Base-by-base conservation (phyloP, 768 basidiomycete species). In the Mycena olivaceomarginata region DNA sequence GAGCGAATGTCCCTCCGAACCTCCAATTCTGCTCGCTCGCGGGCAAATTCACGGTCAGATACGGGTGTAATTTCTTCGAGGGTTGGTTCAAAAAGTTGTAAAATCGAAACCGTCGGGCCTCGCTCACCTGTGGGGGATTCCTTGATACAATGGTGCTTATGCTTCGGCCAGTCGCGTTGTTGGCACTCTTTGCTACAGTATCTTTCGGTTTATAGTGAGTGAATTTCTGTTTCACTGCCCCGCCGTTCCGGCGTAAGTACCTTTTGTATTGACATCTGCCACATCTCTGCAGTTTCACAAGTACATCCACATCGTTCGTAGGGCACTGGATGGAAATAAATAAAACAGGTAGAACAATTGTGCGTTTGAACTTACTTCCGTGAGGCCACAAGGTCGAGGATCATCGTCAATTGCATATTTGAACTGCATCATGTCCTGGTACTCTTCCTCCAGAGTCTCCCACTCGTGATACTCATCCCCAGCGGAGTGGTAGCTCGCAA, bases 171-270 rank as follows among this genome's bases (percentile, higher is more conserved):
- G 43, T 76, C 75, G 18, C 40, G 53, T 13, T 72, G 69, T 37
- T 76, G 75, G 25, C 75, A 76, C 22, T 67, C 75, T 48, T 45
- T 68, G 37, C 75, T 76, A 57, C 75, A 76, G n/a, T 76, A 76
- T 51, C 75, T 76, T 18, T 16, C 37, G 7, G 8, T 20, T 22
- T 69, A 22, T 6, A 31, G 22, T 75, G 13, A 75, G 53, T 56
- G 12, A 31, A 2, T 25, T 25, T 25, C 25, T 39, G 10, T 20
- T 7, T 18, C 40, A 45, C n/a, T 10, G 22, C 3, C 25, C 9
- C 16, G 11, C 10, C 9, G 12, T 31, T 31, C 31, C 31, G 31
- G 4, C 31, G 31, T 31, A 39, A 18, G 7, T 1, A 76, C 75
- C 25, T 67, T 45, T 63, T 25, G 57, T 71, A 71, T 63, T 76